Conservation (phyloP, 1,284 basidiomycete species). For the Marasmius fiardii region DNA sequence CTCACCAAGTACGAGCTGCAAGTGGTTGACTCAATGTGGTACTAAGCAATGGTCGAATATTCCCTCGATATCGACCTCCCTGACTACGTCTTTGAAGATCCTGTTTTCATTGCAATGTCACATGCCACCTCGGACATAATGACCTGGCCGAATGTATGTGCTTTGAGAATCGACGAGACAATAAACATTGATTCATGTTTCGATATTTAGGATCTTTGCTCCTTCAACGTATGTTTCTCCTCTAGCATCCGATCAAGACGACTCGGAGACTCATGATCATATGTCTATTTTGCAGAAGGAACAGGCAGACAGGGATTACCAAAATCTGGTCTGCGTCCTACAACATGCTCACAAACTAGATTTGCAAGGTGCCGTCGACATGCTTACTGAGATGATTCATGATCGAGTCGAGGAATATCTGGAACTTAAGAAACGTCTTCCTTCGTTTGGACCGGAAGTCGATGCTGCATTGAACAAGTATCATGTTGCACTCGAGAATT, state of each 20-base stretch:
- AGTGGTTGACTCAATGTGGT: no score
- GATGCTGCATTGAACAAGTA: constrained; percentile 37
- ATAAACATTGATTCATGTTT: neutral
- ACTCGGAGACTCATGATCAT: constrained; percentile 2
- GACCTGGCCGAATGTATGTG: constrained; percentile 46
- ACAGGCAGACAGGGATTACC: constrained; percentile 46
- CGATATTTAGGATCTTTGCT: constrained; percentile 42
- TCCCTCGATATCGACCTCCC: constrained; percentile 43
- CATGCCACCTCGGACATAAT: constrained; percentile 44
- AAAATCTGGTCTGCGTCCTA: constrained; percentile 46
- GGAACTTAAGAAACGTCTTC: constrained; percentile 32
- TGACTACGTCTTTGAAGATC: constrained; percentile 38
- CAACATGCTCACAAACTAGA: constrained; percentile 40
- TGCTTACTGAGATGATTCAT: constrained; percentile 39
- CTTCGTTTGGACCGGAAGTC: constrained; percentile 39
- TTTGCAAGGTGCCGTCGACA: constrained; percentile 39
- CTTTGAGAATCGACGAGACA: constrained; percentile 3
- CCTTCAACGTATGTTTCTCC: constrained; percentile 37
- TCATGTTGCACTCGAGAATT: constrained; percentile 39
- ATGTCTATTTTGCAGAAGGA: constrained; percentile 41
- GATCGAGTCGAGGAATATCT: constrained; percentile 39
- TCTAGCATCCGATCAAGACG: constrained; percentile 6
- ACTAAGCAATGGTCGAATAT: constrained; percentile 49
- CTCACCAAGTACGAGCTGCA: no score
- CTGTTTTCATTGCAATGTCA: constrained; percentile 38